Evolutionary conservation across 176 grass and related monocot genomes (phyloP), one percentile per base, ranked within the genome.

Genomic region (Oryza rufipogon): DNA sequence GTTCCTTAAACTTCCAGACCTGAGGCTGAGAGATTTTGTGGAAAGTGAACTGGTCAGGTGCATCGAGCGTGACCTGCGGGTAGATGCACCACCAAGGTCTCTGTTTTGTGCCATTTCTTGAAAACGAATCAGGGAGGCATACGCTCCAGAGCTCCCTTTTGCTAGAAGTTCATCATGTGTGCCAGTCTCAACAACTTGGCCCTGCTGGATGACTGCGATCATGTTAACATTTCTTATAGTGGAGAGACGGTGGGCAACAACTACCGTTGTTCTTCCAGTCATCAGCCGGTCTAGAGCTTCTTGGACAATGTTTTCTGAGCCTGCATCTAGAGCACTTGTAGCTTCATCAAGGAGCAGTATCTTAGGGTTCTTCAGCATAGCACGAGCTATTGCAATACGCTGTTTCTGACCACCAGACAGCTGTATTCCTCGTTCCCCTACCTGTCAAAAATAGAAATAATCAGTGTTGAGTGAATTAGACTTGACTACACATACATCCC

Each of bases 271-370:
- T 83, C 97, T 91, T 19, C 93, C 97, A 75, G 96, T 84, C 97
- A 99, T 99, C 56, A 99, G 86, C 45, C 93, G 91, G 32, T 99
- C 97, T 32, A 99, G 83, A 70, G 97, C 97, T 87, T 96, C 91
- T 84, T 99, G 97, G 19, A 99, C 97, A 76, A 94, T 94, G 88
- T 69, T 94, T 78, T 99, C 97, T 30, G 93, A 99, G n/a, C 89
- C 97, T 70, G 91, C 90, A 76, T 99, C 97, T 78, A 99, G 87
- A 60, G 96, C 96, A 79, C 96, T 99, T 42, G 96, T 99, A 64
- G 96, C 96, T 87, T 99, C 96, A 92, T 99, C 97, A 20, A 99
- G 93, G 16, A 99, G 93, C 73, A 99, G 86, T 86, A 99, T 92
- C 72, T 96, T 99, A 5, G 97, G 97, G 76, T 99, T 90, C 89